Evolutionary conservation across 306 rosid species (phyloP).

Genomic region (Glycine tomentella): DNA sequence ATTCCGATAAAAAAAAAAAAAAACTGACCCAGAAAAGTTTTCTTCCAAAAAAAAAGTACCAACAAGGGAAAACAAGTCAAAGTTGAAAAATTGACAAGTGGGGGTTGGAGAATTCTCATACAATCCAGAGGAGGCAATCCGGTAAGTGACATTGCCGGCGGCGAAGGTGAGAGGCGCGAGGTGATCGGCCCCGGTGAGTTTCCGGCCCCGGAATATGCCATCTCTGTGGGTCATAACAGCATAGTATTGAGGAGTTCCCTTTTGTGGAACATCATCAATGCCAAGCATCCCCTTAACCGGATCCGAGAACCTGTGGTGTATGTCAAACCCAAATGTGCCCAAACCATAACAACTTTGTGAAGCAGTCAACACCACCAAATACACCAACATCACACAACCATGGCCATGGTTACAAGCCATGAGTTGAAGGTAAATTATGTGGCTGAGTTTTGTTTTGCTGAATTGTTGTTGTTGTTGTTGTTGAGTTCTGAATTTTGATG

Average conservation of each 20-base stretch:
- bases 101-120: constrained; percentile 46
- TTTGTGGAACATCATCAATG: constrained; percentile 55
- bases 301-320: constrained; percentile 79
- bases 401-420: constrained; percentile 45
- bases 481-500: constrained; percentile 1
- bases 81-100: not conserved
- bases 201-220: constrained; percentile 62
- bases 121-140: constrained; percentile 58
- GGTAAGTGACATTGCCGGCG: constrained; percentile 64
- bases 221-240: constrained; percentile 75
- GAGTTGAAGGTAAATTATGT: not conserved
- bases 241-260: constrained; percentile 68
- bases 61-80: not conserved
- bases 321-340: constrained; percentile 59
- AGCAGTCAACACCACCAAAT: constrained; percentile 24
- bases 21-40: not conserved
- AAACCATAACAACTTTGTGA: constrained; percentile 46
- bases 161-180: constrained; percentile 58
- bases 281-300: constrained; percentile 62
- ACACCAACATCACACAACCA: not conserved
- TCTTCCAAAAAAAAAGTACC: not conserved
- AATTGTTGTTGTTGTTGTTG: not conserved
- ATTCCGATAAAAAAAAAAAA: constrained; percentile 11
- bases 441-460: not conserved
- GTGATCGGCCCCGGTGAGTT: constrained; percentile 54